Base-by-base conservation (phyloP, 495 filamentous ascomycete genomes). In the Xylaria castorea region DNA sequence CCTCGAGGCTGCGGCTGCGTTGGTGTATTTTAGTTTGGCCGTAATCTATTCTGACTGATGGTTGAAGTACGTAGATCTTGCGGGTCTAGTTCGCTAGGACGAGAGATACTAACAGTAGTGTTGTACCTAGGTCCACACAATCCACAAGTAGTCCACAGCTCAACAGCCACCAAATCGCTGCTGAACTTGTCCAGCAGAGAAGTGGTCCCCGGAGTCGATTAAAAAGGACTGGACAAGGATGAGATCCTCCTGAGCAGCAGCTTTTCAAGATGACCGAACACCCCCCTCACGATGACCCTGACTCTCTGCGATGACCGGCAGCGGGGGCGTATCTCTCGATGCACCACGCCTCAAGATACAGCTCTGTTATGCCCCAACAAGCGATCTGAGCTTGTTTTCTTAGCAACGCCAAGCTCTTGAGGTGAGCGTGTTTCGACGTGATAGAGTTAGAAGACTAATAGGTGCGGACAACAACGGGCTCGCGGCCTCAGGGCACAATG, bases 1-100 rank as follows among this genome's bases (percentile, higher is more conserved):
- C 68, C 74, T 77, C 53, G 20, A 79, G 71, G 75, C 76, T 74
- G 78, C 77, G 77, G 78, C 79, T 76, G 74, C 67, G 71, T 71
- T 79, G 80, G 79, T 77, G 78, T 76, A 75, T 64, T 51, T 80
- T 77, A 66, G 79, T 79, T 77, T 70, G 22, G 77, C 73, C 74
- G 80, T 78, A 78, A 75, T 73, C 73, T 75, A 68, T 66, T 77
- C 70, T 71, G 58, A 73, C 69, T 64, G 68, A 55, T 75, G 34
- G 70, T 40, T 72, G 73, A 72, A 74, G 74, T 75, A 77, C 74
- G 71, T 53, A 71, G 76, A 77, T 74, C 76, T 70, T 67, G 70
- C 63, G 62, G 50, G 63, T 51, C 62, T 71, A 25, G 70, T 51
- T 64, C 50, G 69, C 34, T 44, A 44, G 66, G 51, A 30, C 51